phyloP scores from a whole-genome alignment of 306 rosid species.

The Acacia acuminata region DNA sequence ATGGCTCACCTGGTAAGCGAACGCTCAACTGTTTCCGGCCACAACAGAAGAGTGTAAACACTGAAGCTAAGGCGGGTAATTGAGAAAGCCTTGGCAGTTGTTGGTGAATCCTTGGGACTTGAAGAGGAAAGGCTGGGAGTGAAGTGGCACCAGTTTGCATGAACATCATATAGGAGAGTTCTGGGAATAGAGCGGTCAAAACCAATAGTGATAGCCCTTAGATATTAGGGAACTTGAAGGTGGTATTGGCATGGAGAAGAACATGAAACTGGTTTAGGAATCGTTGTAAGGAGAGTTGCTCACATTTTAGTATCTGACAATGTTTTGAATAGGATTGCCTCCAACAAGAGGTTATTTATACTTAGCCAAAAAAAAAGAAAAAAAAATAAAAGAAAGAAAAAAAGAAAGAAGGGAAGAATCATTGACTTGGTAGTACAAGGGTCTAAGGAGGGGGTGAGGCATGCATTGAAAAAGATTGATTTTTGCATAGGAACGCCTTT shows the following conservation, averaged over 20 bases:
- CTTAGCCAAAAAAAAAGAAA: too few species aligned
- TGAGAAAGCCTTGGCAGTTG: background rate
- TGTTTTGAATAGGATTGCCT: too few species aligned
- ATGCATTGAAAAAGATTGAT: background rate
- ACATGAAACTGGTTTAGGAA: too few species aligned
- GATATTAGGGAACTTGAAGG: background rate
- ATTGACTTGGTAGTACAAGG: too few species aligned
- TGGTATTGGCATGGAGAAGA: background rate
- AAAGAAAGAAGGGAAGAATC: background rate
- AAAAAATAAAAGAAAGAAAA: too few species aligned
- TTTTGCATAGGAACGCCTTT: background rate
- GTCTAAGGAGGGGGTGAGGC: background rate
- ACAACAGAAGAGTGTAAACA: background rate
- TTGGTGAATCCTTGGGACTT: background rate
- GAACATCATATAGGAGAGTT: background rate
- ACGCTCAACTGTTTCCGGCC: background rate
- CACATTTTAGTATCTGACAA: too few species aligned
- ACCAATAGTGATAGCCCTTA: background rate
- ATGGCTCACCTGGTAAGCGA: background rate
- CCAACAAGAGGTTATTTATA: too few species aligned
- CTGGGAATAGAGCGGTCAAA: background rate
- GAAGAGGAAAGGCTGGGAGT: background rate
- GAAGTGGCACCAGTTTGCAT: background rate
- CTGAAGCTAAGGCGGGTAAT: background rate
- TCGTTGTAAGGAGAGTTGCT: fast-evolving